Evolutionary conservation across 2,329 filamentous ascomycete genomes (phyloP), one percentile per base, ranked within the genome.

Genomic region (Alternaria rosae): DNA sequence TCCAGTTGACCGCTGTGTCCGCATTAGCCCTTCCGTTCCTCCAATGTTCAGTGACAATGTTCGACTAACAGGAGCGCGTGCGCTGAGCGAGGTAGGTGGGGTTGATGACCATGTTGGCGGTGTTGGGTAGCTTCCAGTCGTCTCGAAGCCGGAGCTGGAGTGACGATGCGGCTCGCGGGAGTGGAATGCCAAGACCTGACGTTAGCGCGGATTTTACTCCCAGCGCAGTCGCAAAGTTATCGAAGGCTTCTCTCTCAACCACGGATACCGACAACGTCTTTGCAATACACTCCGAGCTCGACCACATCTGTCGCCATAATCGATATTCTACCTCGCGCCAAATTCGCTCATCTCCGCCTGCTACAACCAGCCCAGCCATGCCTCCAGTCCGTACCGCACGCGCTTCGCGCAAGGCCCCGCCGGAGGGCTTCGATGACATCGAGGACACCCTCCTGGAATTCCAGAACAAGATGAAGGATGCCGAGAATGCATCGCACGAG

Each of bases 381-480:
- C 92, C 92, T 52, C 88, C 92, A 56, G 89, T 94, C 70, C 87
- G 92, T 64, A 90, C 90, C 69, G 85, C 72, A 55, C 72, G 89
- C 48, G 90, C 89, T 65, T 92, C 91, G 81, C 88, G 90, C 76
- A 95, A 94, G 84, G 88, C 92, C 54, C 92, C 92, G 47, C 92
- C 92, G 54, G 91, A 92, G 57, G 92, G 92, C 79, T 96, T 95
- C 84, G 89, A 90, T 76, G 92, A 96, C 77, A 92, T 96, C 79
- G 92, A 94, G 79, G 91, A 93, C 77, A 92, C 93, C 71, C 88
- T 95, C 43, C 87, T 95, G 71, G 90, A 94, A 74, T 95, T 95
- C 82, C 84, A 86, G 74, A 94, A 94, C 85, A 93, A 94, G 84
- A 94, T 96, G 92, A 95, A 94, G 81, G 92, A 96, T 77, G 95